phyloP scores from a whole-genome alignment of 768 basidiomycete species.

The Mycena galopus region DNA sequence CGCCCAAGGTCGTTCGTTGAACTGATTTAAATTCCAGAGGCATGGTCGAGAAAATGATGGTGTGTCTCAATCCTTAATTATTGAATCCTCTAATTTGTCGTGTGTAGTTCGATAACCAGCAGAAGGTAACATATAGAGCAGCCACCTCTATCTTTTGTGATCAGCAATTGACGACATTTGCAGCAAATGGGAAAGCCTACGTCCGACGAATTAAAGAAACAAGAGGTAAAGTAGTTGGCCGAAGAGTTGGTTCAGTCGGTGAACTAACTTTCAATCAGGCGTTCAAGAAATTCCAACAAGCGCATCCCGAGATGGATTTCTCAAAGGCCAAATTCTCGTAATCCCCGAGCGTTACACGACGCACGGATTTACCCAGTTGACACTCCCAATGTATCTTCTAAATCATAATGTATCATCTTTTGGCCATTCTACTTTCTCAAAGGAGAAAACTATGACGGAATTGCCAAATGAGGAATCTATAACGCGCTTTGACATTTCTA shows the following conservation, averaged over 20 bases:
- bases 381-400: slow-evolving; percentile 5
- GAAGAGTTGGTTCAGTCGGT: neutral
- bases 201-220: slow-evolving; percentile 93
- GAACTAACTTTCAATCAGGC: slow-evolving; percentile 60
- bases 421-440: neutral
- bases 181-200: slow-evolving; percentile 97
- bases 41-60: slow-evolving; percentile 99
- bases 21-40: slow-evolving; percentile 63
- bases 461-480: slow-evolving; percentile 15
- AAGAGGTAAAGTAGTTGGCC: slow-evolving; percentile 68
- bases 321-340: slow-evolving; percentile 91
- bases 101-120: slow-evolving; percentile 81
- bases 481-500: slow-evolving; percentile 23
- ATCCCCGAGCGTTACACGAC: neutral
- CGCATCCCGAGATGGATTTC: slow-evolving; percentile 96
- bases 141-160: neutral
- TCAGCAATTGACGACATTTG: slow-evolving; percentile 23
- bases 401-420: slow-evolving; percentile 15
- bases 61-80: slow-evolving; percentile 53
- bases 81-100: slow-evolving; percentile 18
- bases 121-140: slow-evolving; percentile 63
- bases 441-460: neutral
- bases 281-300: slow-evolving; percentile 88
- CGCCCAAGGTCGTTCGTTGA: neutral
- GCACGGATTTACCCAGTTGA: neutral